Base-by-base conservation (phyloP, 2,329 filamentous ascomycete genomes). In the Podosphaera aphanis region DNA sequence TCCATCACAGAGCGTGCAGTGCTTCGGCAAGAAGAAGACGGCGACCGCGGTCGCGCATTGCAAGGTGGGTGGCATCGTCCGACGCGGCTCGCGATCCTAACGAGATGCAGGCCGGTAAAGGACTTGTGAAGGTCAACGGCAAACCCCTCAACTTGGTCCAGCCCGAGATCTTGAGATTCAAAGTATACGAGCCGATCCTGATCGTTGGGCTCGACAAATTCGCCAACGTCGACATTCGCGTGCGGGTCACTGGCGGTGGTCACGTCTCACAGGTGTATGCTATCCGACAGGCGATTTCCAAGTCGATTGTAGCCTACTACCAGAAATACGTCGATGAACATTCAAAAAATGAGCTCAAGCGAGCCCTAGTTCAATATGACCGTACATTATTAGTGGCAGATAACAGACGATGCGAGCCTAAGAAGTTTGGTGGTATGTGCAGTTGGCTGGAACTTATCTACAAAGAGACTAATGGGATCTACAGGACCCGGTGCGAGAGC, bases 321-420 rank as follows among this genome's bases (percentile, higher is more conserved):
- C 88, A 94, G 74, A 94, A 98, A 77, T 98, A 79, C 73, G 84
- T 95, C 69, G 90, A 98, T 65, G 90, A 98, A 82, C 86, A 95
- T 82, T 84, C 82, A 73, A 98, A 98, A 83, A 94, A 95, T 79
- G 75, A 85, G 70, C 77, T 98, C 64, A 98, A 95, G 84, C 81
- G 88, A 71, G 83, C 83, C 58, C 79, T 98, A 59, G 83, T 88
- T 63, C 77, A 85, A 67, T 98, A 88, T 74, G 85, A 93, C 75
- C 79, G 86, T 64, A 93, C 85, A 65, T 80, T 98, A 58, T 82
- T 98, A 63, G 90, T 98, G 62, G 90, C 90, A 68, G 90, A 98
- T 71, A 94, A 93, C 81, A 82, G 90, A 68, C 83, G 90, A 61
- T 90, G 84, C 69, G 90, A 98, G 77, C 88, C 88, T 71, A 95